Evolutionary conservation across 116 monocot species (phyloP), one percentile per base, ranked within the genome.

Genomic region (Papilionanthe hybrid): DNA sequence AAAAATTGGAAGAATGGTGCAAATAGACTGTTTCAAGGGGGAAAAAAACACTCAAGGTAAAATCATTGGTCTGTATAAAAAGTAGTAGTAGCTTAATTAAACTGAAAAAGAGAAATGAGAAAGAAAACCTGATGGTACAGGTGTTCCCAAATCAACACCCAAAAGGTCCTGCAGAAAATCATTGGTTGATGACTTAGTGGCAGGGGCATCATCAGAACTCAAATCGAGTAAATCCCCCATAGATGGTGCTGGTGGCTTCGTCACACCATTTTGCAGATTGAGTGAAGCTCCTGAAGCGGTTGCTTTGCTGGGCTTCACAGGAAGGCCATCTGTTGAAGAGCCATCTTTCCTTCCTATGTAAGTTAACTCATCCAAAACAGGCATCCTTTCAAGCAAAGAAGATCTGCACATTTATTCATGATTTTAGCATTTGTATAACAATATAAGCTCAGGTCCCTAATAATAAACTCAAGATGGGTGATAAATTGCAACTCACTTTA

Each of bases 361-460:
- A 55, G 86, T 72, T 48, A 91, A 75, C 72, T 94, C 93, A 83
- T 98, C 98, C 77, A 98, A 79, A 78, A 93, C 91, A 55, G 98
- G 98, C 98, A 98, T 98, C 23, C 94, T 83, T 72, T 98, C 98
- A 75, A 98, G 88, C 81, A 98, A 86, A 75, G 98, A 91, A 71
- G 98, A 89, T 81, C 98, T 98, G 84, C 57, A 79, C 50, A 75
- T 69, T 53, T 20, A 56, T 50, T 80, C 5, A 55, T 25, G 27
- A 42, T 79, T n/a, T 29, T 23, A 75, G 49, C 42, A 22, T 66
- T 13, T 67, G 76, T 41, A 76, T 43, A 48, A 29, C 17, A 74
- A 75, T 37, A 53, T 57, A 30, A 69, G 29, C 41, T 19, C 25
- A 42, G 30, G 56, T 42, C 23, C 19, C 50, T 20, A 75, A 77